Base-by-base conservation (phyloP, 202 grass and related monocot species). In the Panicum virgatum region DNA sequence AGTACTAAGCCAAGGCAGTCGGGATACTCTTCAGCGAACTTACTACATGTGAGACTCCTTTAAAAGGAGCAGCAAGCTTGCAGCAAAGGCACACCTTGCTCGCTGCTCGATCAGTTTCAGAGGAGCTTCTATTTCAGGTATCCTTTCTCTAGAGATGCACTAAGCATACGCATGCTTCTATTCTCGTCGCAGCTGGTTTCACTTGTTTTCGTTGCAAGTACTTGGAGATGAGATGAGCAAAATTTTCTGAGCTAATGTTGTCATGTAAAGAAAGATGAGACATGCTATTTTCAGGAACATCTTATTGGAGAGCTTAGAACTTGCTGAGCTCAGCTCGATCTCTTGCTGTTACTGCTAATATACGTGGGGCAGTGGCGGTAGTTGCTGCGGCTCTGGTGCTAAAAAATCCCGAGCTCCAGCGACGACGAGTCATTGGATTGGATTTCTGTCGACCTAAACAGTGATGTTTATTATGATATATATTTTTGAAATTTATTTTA, bases 61-160 rank as follows among this genome's bases (percentile, higher is more conserved):
- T 71, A 66, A 86, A 86, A 80, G 20, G 46, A 54, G 3, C 3
- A 45, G 12, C 43, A 32, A 2, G 62, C 62, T 54, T 71, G 44
- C 75, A 54, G 16, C 56, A 34, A 73, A 34, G 9, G 1, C 48
- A 44, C 25, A 36, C 1, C 19, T 54, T 70, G 23, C 42, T 29
- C 43, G 11, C 8, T 47, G 13, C 67, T 48, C 10, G 39, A 9
- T 9, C 44, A 50, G 13, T 30, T 48, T 48, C 68, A 48, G 25
- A 48, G 68, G 43, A 48, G 25, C 43, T 71, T 71, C 68, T 71
- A 27, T 69, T 69, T 29, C 42, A 69, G 66, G 66, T 46, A 27
- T 26, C 9, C 67, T 48, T 30, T 30, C 7, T n/a, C 23, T 47
- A 6, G 13, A 29, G 42, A 69, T 27, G 13, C 66, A 16, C 7